Percentiles rank a stretch among this genome's conserved stretches.
Evolutionary conservation across 2,329 filamentous ascomycete species (phyloP).

Genomic region (Fusarium clavum): DNA sequence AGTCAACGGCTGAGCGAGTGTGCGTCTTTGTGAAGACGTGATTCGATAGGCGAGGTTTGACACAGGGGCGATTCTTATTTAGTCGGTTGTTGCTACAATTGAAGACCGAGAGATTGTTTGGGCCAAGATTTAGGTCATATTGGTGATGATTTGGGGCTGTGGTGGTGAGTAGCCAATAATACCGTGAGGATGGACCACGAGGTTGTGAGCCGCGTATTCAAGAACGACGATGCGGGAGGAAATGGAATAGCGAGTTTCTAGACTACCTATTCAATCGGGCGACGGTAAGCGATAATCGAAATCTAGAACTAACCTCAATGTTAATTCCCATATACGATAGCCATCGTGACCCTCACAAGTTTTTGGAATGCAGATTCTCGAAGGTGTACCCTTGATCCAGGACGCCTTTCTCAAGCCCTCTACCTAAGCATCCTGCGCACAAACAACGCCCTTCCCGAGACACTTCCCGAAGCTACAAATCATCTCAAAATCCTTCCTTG

Average conservation of each 20-base stretch:
- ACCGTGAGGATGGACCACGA: conserved; percentile 35
- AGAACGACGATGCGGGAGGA: not conserved
- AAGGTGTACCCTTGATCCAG: not conserved
- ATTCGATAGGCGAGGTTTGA: conserved; percentile 35
- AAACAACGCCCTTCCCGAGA: not conserved
- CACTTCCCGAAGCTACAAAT: not conserved
- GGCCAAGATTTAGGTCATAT: conserved; percentile 5
- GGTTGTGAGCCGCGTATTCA: conserved; percentile 27
- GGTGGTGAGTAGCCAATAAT: conserved; percentile 33
- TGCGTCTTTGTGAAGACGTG: conserved; percentile 32
- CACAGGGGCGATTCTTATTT: not conserved
- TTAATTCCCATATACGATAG: not conserved
- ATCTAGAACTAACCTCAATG: too few species aligned
- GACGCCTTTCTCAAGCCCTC: too few species aligned
- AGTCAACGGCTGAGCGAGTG: conserved; percentile 24
- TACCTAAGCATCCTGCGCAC: not conserved
- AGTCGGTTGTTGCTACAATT: not conserved
- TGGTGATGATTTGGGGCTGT: conserved; percentile 1
- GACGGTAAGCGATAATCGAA: not conserved
- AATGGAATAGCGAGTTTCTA: not conserved
- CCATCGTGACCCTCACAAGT: not conserved
- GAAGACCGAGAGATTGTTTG: conserved; percentile 1
- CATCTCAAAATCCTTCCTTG: not conserved
- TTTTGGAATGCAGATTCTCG: not conserved
- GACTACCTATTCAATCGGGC: not conserved